Percentiles rank a stretch among this genome's conserved stretches.
Conservation (phyloP, 495 filamentous ascomycete genomes). For the Lophiostoma macrostomum region DNA sequence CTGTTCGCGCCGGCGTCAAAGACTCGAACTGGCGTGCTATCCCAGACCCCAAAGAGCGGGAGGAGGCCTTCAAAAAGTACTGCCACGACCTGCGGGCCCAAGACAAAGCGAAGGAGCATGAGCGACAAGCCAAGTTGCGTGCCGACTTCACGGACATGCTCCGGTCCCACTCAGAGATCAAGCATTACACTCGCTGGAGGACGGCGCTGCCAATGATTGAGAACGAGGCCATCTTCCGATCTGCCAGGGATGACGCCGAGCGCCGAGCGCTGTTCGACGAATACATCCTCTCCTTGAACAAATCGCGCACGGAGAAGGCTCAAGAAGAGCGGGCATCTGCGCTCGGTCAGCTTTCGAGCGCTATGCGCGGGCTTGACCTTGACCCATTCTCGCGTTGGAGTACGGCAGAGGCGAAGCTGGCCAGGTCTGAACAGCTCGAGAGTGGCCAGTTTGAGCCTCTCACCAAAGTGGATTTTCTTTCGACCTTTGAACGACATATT, state of each 20-base stretch:
- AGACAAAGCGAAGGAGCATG: slow-evolving; percentile 92
- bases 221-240: slow-evolving; percentile 90
- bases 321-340: slow-evolving; percentile 69
- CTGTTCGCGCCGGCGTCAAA: slow-evolving; percentile 83
- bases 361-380: slow-evolving; percentile 79
- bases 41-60: slow-evolving; percentile 89
- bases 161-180: slow-evolving; percentile 94
- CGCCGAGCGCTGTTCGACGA: slow-evolving; percentile 92
- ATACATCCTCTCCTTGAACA: slow-evolving; percentile 81
- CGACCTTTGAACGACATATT: slow-evolving; percentile 91
- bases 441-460: slow-evolving; percentile 88
- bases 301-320: slow-evolving; percentile 71
- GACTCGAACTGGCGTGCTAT: slow-evolving; percentile 92
- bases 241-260: slow-evolving; percentile 83
- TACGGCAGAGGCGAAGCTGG: slow-evolving; percentile 79
- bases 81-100: slow-evolving; percentile 83
- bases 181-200: slow-evolving; percentile 97
- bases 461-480: slow-evolving; percentile 85
- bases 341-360: slow-evolving; percentile 75
- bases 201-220: slow-evolving; percentile 93
- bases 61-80: slow-evolving; percentile 93
- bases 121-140: slow-evolving; percentile 88
- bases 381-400: slow-evolving; percentile 96
- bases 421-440: slow-evolving; percentile 72
- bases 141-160: slow-evolving; percentile 95